A percentile compares a stretch with the other conserved stretches of the same genome.
Evolutionary conservation across 306 rosid species (phyloP).

Genomic region (peach (Prunus persica)): Prunus_persica_NCBIv2 NC_034014.1:24511501-24512000

Average conservation of each 20-base stretch:
- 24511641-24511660: constrained; percentile 1
- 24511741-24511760: constrained; percentile 14
- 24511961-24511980: constrained; percentile 90
- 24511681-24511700: constrained; percentile 21
- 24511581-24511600: constrained; percentile 70
- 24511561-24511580: constrained; percentile 70
- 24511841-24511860: constrained; percentile 22
- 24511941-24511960: constrained; percentile 73
- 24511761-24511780: neutral
- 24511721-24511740: constrained; percentile 41
- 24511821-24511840: neutral
- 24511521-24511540: constrained; percentile 92
- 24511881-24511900: constrained; percentile 92
- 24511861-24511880: constrained; percentile 76
- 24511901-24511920: constrained; percentile 65
- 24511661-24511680: neutral
- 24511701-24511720: constrained; percentile 52
- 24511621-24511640: neutral
- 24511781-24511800: constrained; percentile 23
- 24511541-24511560: constrained; percentile 82
- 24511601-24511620: constrained; percentile 45
- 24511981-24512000: constrained; percentile 77
- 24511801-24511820: constrained; percentile 10
- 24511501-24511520: constrained; percentile 54
- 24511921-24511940: constrained; percentile 38